Evolutionary conservation across 106 monocot genomes (phyloP), one percentile per base, ranked within the genome.

Genomic region (Agapanthus africanus): DNA sequence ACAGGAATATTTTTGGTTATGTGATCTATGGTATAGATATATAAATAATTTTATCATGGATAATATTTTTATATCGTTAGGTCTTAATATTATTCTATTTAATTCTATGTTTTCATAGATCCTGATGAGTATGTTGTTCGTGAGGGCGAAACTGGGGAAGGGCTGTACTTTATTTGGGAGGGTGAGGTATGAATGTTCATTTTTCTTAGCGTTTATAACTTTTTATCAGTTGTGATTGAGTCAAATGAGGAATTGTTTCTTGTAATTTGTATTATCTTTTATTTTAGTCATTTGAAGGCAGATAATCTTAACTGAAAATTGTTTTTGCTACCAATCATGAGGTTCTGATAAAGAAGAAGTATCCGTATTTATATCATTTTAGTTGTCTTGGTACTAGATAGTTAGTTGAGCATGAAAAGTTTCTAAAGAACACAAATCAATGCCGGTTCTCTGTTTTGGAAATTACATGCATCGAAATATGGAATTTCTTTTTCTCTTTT

Each of bases 91-190:
- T 42, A 16, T 66, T 66, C 42, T 40, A 18, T 65, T 37, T 66
- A 41, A 27, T 27, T 30, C 15, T 30, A 44, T 42, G 40, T 23
- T 3, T 50, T 37, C 57, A 41, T 54, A 86, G 85, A 76, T 25
- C 36, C 63, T 59, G 85, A 79, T 68, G 85, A 79, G 10, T 75
- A 75, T 79, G 74, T 86, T 34, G 68, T 86, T 61, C 85, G 72
- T 23, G 76, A 86, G 66, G 85, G 81, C n/a, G 73, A 86, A 66
- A 40, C 62, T n/a, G 85, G 78, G 13, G 76, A 79, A 32, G 78
- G 71, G 3, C 61, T 86, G 7, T 86, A 86, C 63, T 81, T 86
- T 57, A 76, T 86, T 44, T 86, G 78, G 85, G 81, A 81, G 23
- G 85, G 85, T 66, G 46, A 75, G 78, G 85, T 86, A 76, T 40